phyloP scores from a whole-genome alignment of 805 yeast genomes.

The Cyberlindnera amylophila region DNA sequence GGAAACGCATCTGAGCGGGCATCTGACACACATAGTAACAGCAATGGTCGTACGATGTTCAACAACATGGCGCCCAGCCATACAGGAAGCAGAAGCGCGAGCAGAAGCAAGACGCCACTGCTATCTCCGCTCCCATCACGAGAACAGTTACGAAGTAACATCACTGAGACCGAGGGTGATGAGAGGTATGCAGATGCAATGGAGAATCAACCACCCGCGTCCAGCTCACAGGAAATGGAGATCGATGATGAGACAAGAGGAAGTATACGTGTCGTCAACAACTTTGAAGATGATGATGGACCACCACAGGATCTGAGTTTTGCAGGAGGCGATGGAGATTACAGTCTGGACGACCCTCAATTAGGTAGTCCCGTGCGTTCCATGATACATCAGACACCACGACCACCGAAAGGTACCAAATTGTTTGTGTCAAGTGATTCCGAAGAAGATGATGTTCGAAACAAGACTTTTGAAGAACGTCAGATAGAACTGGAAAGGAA shows the following conservation, averaged over 20 bases:
- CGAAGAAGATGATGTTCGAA: conserved; percentile 4
- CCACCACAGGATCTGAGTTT: too few species aligned
- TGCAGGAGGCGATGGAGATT: conserved; percentile 10
- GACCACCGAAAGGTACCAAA: conserved; percentile 14
- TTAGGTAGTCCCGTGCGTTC: neutral
- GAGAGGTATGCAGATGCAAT: conserved; percentile 21
- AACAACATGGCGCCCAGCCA: neutral
- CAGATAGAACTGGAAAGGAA: conserved; percentile 20
- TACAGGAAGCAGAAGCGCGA: neutral
- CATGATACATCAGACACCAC: conserved; percentile 4
- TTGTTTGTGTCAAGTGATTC: conserved; percentile 20
- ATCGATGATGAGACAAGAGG: conserved; percentile 28
- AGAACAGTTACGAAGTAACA: conserved; percentile 7
- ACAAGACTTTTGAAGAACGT: conserved; percentile 15
- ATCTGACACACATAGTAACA: neutral
- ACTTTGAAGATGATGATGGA: neutral
- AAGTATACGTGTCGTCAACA: conserved; percentile 15
- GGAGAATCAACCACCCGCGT: conserved; percentile 16
- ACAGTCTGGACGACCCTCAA: conserved; percentile 5
- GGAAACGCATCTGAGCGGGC: neutral
- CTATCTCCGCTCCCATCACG: conserved; percentile 15
- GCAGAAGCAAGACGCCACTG: conserved; percentile 12
- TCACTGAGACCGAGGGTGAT: conserved; percentile 19
- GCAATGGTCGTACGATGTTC: neutral
- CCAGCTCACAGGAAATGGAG: conserved; percentile 24